These are phyloP conservation scores for Fusarium keratoplasticum DNA, from an alignment of 2,329 filamentous ascomycete genomes.

Conservation along the genomic window DNA sequence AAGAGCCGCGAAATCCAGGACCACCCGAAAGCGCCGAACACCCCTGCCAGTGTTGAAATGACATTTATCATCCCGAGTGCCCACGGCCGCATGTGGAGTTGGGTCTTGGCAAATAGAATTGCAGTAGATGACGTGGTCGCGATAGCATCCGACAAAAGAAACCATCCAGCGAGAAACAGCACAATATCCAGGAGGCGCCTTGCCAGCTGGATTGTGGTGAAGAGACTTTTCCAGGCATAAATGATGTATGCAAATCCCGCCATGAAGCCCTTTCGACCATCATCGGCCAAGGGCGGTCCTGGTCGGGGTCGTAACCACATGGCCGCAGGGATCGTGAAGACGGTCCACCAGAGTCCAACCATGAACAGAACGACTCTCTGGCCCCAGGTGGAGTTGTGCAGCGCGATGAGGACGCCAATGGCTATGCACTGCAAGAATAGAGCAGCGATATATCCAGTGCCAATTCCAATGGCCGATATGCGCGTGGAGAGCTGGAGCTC, in stretches of 20 bases:
- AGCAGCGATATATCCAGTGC: constrained; percentile 91
- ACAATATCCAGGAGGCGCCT: constrained; percentile 78
- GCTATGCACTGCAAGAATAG: constrained; percentile 85
- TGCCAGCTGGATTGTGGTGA: constrained; percentile 81
- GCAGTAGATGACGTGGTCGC: constrained; percentile 95
- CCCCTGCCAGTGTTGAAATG: constrained; percentile 85
- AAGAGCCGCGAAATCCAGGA: constrained; percentile 78
- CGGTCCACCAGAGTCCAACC: constrained; percentile 91
- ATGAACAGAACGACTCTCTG: constrained; percentile 88
- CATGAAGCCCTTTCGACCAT: constrained; percentile 51
- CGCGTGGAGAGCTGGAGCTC: constrained; percentile 87
- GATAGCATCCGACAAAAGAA: constrained; percentile 92
- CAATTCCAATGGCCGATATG: constrained; percentile 92
- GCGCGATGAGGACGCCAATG: constrained; percentile 79
- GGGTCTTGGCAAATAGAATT: constrained; percentile 94
- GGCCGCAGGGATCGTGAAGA: constrained; percentile 89
- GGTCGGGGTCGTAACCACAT: constrained; percentile 90
- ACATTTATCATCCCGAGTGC: constrained; percentile 93
- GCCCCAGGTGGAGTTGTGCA: constrained; percentile 84
- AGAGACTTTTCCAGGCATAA: constrained; percentile 89
- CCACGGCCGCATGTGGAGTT: constrained; percentile 88
- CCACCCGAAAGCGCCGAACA: constrained; percentile 92
- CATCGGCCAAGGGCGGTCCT: constrained; percentile 78
- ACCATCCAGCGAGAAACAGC: constrained; percentile 89
- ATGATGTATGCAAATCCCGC: constrained; percentile 77